These are phyloP conservation scores for Tylopilus sp. DNA, from an alignment of 1,284 basidiomycete species.

Conservation along the genomic window DNA sequence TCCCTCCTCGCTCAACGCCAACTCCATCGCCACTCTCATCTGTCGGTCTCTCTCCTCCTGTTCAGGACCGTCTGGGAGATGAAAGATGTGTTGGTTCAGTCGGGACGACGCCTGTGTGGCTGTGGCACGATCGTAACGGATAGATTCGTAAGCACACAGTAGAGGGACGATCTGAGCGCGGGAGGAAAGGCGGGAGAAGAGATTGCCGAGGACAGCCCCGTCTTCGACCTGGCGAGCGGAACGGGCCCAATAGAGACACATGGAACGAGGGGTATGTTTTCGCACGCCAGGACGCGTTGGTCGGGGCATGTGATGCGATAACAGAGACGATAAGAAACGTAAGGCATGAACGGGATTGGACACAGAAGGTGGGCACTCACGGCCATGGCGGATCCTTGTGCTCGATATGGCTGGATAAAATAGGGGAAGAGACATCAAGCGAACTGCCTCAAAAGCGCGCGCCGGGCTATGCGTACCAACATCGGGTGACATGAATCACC, in stretches of 20 bases:
- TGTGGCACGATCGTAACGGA: constrained; percentile 48
- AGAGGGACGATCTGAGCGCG: constrained; percentile 42
- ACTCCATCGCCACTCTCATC: constrained; percentile 49
- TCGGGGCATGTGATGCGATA: neutral
- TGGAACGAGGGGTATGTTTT: neutral
- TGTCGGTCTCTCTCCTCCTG: constrained; percentile 48
- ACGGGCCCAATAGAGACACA: neutral
- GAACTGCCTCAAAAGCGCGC: neutral
- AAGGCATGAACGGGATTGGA: neutral
- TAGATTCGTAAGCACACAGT: constrained; percentile 48
- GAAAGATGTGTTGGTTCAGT: constrained; percentile 51
- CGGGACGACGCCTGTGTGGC: constrained; percentile 46
- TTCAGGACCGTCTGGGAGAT: constrained; percentile 51
- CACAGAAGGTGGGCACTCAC: constrained; percentile 30
- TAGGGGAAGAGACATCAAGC: neutral
- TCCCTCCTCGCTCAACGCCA: constrained; percentile 30
- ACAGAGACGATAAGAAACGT: neutral
- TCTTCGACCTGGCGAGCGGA: constrained; percentile 50
- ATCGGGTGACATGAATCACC: constrained; percentile 64
- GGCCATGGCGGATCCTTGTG: constrained; percentile 67
- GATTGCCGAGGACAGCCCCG: constrained; percentile 56
- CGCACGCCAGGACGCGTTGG: neutral
- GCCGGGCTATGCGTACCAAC: constrained; percentile 43
- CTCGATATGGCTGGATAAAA: constrained; percentile 54
- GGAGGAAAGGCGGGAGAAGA: constrained; percentile 43